Base-by-base conservation (phyloP, 192 early-diverging fungal species). In the Podila clonocystis region DNA sequence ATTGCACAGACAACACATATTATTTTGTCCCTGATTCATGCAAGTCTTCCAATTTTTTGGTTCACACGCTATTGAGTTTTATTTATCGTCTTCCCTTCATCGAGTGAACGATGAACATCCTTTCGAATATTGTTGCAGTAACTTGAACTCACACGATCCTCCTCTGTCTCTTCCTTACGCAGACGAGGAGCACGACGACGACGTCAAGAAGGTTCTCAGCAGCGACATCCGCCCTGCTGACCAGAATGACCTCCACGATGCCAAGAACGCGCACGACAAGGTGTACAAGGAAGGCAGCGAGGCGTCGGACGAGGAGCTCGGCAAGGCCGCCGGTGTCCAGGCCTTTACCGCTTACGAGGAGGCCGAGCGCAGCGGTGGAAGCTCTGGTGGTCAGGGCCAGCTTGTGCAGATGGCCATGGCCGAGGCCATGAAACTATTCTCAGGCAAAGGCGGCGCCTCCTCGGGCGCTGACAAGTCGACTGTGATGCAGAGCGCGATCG, bases 291-390 rank as follows among this genome's bases (percentile, higher is more conserved):
- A 73, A 26, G 77, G 77, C 17, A 9, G 28, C n/a, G 64, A 50
- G 0, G 65, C 57, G 45, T 69, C 77, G 33, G 77, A 80, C 13
- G 77, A 80, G 34, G 71, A 72, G 22, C 62, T 80, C 9, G 77
- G 77, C 61, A 80, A 80, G 57, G 77, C 77, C 24, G 77, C 77
- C 52, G 77, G 77, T 65, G 71, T 73, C 4, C 45, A 80, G 29
- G 77, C 77, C 22, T 80, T 67, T 57, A 41, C 65, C 19, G 65
- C 26, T 0, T 73, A 68, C 45, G 70, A 79, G 38, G 50, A 62
- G 58, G 34, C 24, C 15, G 57, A 68, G 36, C 26, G 49, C 5
- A 9, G 26, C 11, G 59, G n/a, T 3, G 13, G 8, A 17, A 8
- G 38, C 15, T 59, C 59, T 8, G 75, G 68, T 19, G 77, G 70